These are phyloP conservation scores for Bacidia gigantensis DNA, from an alignment of 495 filamentous ascomycete species.

Conservation along the genomic window DNA sequence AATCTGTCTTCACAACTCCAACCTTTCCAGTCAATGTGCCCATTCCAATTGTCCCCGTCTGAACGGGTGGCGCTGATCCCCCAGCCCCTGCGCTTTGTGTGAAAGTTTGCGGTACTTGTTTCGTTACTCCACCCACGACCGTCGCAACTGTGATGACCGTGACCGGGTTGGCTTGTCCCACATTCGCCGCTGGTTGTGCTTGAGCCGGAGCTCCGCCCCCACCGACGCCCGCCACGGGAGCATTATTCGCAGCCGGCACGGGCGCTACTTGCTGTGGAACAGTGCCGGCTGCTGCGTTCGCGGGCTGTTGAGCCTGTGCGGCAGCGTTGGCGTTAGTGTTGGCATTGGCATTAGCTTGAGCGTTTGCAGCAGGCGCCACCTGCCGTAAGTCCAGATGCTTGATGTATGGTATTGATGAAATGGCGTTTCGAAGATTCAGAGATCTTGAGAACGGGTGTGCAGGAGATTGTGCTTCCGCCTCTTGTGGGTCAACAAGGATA, in stretches of 20 bases:
- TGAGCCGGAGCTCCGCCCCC: conserved; percentile 5
- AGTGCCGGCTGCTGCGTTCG: background rate
- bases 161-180: background rate
- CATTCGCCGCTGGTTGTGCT: conserved; percentile 8
- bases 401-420: background rate
- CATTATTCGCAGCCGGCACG: conserved; percentile 5
- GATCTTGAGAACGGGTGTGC: conserved; percentile 6
- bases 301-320: background rate
- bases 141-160: background rate
- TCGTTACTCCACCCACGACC: conserved; percentile 4
- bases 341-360: background rate
- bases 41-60: conserved; percentile 16
- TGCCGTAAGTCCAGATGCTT: conserved; percentile 6
- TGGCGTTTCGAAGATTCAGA: conserved; percentile 9
- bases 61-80: conserved; percentile 7
- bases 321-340: background rate
- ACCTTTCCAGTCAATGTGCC: conserved; percentile 18
- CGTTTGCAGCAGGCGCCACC: background rate
- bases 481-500: conserved; percentile 10
- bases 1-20: conserved; percentile 16
- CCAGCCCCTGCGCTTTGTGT: conserved; percentile 6
- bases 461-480: background rate
- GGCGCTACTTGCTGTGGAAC: background rate
- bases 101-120: background rate
- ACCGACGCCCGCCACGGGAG: conserved; percentile 9